A percentile compares a stretch with the other conserved stretches of the same genome.
phyloP scores from a whole-genome alignment of 1,139 yeast genomes.

The Geotrichum klebahnii region DNA sequence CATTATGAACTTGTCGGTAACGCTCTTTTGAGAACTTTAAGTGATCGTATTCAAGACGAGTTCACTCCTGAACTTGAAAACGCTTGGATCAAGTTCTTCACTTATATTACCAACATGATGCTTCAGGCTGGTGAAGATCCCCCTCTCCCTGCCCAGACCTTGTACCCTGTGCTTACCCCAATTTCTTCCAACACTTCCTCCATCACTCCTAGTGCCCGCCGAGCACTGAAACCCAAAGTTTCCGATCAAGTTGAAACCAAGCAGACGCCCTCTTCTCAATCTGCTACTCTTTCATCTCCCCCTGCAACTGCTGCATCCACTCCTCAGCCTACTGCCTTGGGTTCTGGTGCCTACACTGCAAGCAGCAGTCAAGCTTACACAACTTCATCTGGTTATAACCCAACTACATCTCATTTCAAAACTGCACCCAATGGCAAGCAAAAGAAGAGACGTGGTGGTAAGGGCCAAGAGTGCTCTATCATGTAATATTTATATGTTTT shows the following conservation, averaged over 20 bases:
- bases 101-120: constrained; percentile 58
- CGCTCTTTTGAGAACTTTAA: constrained; percentile 68
- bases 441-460: constrained; percentile 25
- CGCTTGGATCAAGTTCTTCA: constrained; percentile 61
- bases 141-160: constrained; percentile 29
- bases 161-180: constrained; percentile 25
- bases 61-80: constrained; percentile 51
- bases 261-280: constrained; percentile 16
- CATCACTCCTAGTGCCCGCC: constrained; percentile 18
- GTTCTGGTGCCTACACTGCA: constrained; percentile 26
- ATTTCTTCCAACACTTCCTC: constrained; percentile 20
- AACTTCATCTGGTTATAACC: constrained; percentile 35
- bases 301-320: constrained; percentile 14
- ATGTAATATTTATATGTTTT: no score
- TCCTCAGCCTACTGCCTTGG: constrained; percentile 14
- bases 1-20: constrained; percentile 77
- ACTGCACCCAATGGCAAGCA: constrained; percentile 34
- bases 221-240: constrained; percentile 23
- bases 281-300: constrained; percentile 16
- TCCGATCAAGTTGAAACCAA: constrained; percentile 13
- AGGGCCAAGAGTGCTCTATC: constrained; percentile 28
- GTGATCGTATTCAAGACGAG: constrained; percentile 56
- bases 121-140: constrained; percentile 67
- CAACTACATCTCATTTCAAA: constrained; percentile 34
- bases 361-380: no score